These are phyloP conservation scores for Sporodiniella umbellata DNA, from an alignment of 371 early-diverging fungal genomes.

Conservation along the genomic window DNA sequence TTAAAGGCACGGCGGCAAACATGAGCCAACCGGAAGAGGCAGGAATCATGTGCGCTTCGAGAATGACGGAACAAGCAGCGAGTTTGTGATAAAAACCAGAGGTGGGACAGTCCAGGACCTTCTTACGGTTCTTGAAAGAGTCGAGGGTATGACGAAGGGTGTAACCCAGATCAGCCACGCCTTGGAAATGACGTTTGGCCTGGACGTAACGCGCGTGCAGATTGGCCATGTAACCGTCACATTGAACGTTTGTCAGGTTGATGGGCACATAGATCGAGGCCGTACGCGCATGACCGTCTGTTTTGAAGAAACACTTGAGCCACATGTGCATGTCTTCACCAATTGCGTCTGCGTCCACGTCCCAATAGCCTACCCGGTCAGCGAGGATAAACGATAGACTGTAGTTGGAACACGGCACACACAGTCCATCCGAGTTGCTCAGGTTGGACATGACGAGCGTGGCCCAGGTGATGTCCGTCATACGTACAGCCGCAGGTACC, in stretches of 20 bases:
- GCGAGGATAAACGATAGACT: conserved; percentile 69
- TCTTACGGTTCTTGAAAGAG: conserved; percentile 20
- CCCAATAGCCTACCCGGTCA: conserved; percentile 74
- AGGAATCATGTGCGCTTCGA: conserved; percentile 55
- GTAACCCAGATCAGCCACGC: conserved; percentile 59
- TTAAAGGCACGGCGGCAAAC: conserved; percentile 53
- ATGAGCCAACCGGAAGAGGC: conserved; percentile 52
- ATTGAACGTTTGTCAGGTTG: conserved; percentile 73
- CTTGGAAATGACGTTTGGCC: conserved; percentile 68
- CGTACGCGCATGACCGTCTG: conserved; percentile 61
- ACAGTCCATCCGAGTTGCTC: conserved; percentile 59
- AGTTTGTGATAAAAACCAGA: conserved; percentile 36
- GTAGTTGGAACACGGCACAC: conserved; percentile 78
- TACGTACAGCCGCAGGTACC: conserved; percentile 73
- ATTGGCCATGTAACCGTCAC: conserved; percentile 50
- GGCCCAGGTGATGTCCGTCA: conserved; percentile 79
- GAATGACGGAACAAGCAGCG: conserved; percentile 37
- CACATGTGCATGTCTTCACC: conserved; percentile 89
- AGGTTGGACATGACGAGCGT: conserved; percentile 77
- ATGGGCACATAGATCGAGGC: conserved; percentile 76
- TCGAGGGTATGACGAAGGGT: conserved; percentile 27
- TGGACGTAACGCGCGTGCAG: conserved; percentile 67
- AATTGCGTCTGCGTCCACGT: conserved; percentile 73
- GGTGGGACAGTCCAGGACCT: conserved; percentile 16
- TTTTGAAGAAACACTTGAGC: conserved; percentile 77